Conservation (phyloP, 2,329 filamentous ascomycete genomes). For the Parafenestella ontariensis region DNA sequence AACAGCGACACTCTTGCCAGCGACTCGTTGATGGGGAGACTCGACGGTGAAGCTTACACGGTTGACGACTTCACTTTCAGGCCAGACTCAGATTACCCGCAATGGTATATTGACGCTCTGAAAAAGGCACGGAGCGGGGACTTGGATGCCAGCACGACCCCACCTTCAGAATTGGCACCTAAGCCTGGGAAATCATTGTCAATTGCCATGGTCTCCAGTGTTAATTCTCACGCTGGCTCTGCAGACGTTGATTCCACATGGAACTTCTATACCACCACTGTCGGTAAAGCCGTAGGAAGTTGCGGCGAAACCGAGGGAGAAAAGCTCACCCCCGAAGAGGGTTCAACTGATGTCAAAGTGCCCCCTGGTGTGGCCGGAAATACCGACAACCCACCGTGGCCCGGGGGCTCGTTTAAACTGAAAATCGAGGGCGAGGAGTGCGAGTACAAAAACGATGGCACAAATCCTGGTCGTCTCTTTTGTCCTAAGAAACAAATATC, state of each 20-base stretch:
- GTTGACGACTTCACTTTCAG: too few relatives aligned
- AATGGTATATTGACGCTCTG: too few relatives aligned
- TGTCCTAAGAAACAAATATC: slow-evolving; percentile 10
- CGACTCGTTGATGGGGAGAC: too few relatives aligned
- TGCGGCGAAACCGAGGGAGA: slow-evolving; percentile 6
- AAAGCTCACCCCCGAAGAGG: slow-evolving; percentile 8
- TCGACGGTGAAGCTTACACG: too few relatives aligned
- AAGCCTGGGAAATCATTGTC: neutral
- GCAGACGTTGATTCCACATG: slow-evolving; percentile 5
- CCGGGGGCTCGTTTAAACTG: slow-evolving; percentile 13
- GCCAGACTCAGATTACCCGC: too few relatives aligned
- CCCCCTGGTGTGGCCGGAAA: slow-evolving; percentile 1
- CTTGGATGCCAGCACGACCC: too few relatives aligned
- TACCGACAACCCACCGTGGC: slow-evolving; percentile 12
- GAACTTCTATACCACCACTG: slow-evolving; percentile 13
- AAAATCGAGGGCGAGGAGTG: slow-evolving; percentile 14
- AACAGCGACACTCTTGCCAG: too few relatives aligned
- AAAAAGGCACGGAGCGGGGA: too few relatives aligned
- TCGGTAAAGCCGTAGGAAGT: slow-evolving; percentile 14
- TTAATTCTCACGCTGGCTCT: slow-evolving; percentile 10
- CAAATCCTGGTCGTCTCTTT: slow-evolving; percentile 14
- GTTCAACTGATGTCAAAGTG: slow-evolving; percentile 4
- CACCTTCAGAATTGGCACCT: too few relatives aligned
- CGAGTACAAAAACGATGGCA: slow-evolving; percentile 18
- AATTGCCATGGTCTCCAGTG: slow-evolving; percentile 12